Evolutionary conservation across 345 rosid genomes (phyloP), one percentile per base, ranked within the genome.

Genomic region (Passiflora organensis): DNA sequence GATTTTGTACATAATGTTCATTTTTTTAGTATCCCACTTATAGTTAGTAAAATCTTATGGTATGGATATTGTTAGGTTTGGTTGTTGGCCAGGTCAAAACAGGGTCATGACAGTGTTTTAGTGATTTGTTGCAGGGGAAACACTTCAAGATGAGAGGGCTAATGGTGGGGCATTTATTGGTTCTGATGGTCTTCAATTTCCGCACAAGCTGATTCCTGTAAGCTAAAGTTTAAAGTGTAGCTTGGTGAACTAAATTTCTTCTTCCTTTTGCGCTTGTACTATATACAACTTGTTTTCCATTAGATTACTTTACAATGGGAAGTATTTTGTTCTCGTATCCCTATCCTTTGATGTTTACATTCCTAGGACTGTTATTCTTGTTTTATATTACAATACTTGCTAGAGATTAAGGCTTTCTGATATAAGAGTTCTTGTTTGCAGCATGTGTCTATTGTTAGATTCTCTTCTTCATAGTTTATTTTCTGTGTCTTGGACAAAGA

Each of bases 161-260:
- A 87, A 77, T 65, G 96, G 94, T 58, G 96, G 96, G 67, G 72
- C 83, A 24, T 85, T 87, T 75, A 73, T 83, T 64, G 83, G 89
- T 68, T 69, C 76, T 32, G 95, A 85, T 77, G 91, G 97, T 70
- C 73, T 77, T 72, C 97, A 82, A 68, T 82, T 87, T 67, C 87
- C 95, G 2, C 89, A 78, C 52, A 91, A 91, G 79, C 74, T 87
- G 64, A 79, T 91, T 67, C 97, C 96, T 18, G 96, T 87, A 82
- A 81, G 89, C 25, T 55, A 34, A 39, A 8, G 34, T 8, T 28
- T 8, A 18, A 25, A 48, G 28, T 56, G 39, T 48, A 5, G 63
- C 38, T 19, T 55, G 59, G 17, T 48, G 45, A 49, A 58, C 48
- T 56, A 23, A 55, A 34, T 51, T 58, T 57, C 24, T 51, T 22